These are phyloP conservation scores for Botrytis hyacinthi DNA, from an alignment of 2,329 filamentous ascomycete species.

Conservation along the genomic window DNA sequence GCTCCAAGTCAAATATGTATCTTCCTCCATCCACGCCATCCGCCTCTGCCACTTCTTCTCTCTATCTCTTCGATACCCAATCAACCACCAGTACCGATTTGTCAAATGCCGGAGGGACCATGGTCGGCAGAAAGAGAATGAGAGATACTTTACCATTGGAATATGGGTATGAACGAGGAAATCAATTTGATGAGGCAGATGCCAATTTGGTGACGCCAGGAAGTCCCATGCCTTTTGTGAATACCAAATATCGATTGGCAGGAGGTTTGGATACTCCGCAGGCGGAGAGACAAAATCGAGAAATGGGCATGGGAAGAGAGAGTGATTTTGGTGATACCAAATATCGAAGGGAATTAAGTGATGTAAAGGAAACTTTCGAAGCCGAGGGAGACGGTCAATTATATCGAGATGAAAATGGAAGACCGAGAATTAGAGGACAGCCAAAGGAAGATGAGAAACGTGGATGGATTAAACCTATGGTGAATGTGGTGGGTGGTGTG, in stretches of 20 bases:
- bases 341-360: conserved; percentile 38
- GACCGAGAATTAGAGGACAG: conserved; percentile 52
- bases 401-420: conserved; percentile 20
- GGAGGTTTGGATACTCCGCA: conserved; percentile 50
- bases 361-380: conserved; percentile 17
- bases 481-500: conserved; percentile 60
- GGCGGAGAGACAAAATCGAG: conserved; percentile 34
- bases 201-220: conserved; percentile 22
- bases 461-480: conserved; percentile 40
- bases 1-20: conserved; percentile 43
- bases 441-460: conserved; percentile 42
- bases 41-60: conserved; percentile 39
- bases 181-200: conserved; percentile 23
- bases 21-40: conserved; percentile 44
- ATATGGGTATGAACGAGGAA: conserved; percentile 9
- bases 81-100: conserved; percentile 22
- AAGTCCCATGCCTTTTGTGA: conserved; percentile 47
- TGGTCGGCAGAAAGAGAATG: conserved; percentile 27
- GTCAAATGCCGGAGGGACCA: not conserved
- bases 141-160: conserved; percentile 24
- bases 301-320: conserved; percentile 24
- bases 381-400: conserved; percentile 7
- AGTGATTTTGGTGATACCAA: conserved; percentile 43
- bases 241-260: conserved; percentile 50
- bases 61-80: conserved; percentile 32